Conservation (phyloP, 768 basidiomycete species). For the Tephrocybe sp. region DNA sequence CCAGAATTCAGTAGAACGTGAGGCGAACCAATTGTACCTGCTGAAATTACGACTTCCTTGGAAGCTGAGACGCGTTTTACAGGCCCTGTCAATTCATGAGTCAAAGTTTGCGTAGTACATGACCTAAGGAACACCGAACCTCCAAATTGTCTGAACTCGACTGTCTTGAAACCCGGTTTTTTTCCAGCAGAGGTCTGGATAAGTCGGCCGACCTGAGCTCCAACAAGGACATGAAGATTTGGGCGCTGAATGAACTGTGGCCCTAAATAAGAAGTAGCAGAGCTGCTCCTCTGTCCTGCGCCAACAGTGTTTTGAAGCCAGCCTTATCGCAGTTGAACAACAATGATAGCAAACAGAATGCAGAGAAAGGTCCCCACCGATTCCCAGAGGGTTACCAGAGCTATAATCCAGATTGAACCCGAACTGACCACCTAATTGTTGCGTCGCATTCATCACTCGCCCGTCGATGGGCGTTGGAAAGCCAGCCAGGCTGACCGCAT, state of each 20-base stretch:
- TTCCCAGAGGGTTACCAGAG: slow-evolving; percentile 5
- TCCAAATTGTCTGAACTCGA: slow-evolving; percentile 1
- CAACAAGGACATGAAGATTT: slow-evolving; percentile 17
- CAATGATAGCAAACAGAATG: background rate
- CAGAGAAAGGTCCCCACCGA: background rate
- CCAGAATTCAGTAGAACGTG: slow-evolving; percentile 37
- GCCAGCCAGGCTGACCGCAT: slow-evolving; percentile 21
- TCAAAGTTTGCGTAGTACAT: background rate
- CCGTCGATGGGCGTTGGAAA: slow-evolving; percentile 5
- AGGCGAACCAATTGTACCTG: slow-evolving; percentile 37
- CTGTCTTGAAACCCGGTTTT: background rate
- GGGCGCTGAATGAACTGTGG: slow-evolving; percentile 7
- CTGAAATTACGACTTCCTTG: slow-evolving; percentile 54
- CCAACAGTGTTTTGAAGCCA: slow-evolving; percentile 15
- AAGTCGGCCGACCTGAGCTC: slow-evolving; percentile 16
- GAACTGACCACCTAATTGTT: slow-evolving; percentile 6
- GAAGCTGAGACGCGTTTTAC: slow-evolving; percentile 29
- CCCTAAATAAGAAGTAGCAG: slow-evolving; percentile 18
- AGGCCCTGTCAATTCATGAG: background rate
- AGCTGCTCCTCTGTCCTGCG: slow-evolving; percentile 13
- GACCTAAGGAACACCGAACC: background rate
- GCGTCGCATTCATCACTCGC: slow-evolving; percentile 3
- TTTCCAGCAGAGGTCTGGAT: slow-evolving; percentile 7
- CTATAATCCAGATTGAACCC: slow-evolving; percentile 6
- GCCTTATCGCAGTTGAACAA: slow-evolving; percentile 1